Evolutionary conservation across 2,329 filamentous ascomycete genomes (phyloP).

Genomic region (Penicillium italicum): DNA sequence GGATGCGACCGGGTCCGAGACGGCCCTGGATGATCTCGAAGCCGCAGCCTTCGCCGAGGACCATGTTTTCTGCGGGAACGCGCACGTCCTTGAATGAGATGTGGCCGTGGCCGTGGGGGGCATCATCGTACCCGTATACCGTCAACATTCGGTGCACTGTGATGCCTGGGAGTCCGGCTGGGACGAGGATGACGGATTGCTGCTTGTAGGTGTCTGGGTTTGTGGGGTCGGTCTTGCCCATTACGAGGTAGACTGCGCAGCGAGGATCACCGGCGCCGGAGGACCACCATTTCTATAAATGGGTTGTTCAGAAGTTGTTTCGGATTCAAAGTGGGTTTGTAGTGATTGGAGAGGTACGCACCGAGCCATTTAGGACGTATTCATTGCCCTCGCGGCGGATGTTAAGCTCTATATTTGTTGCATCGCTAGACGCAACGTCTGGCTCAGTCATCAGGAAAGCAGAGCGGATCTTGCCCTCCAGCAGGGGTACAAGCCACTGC

Average conservation of each 20-base stretch:
- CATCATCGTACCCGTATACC: slow-evolving; percentile 95
- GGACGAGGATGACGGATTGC: slow-evolving; percentile 89
- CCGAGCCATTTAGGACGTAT: slow-evolving; percentile 84
- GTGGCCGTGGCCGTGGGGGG: slow-evolving; percentile 96
- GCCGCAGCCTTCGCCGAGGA: slow-evolving; percentile 87
- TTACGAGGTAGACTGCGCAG: slow-evolving; percentile 91
- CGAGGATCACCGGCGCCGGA: slow-evolving; percentile 89
- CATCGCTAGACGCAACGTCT: slow-evolving; percentile 82
- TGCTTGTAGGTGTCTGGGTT: slow-evolving; percentile 79
- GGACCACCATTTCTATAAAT: slow-evolving; percentile 91
- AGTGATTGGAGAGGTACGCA: slow-evolving; percentile 41
- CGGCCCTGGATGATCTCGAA: slow-evolving; percentile 99
- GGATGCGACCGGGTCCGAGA: slow-evolving; percentile 90
- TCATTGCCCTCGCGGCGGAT: slow-evolving; percentile 81
- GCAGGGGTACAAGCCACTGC: slow-evolving; percentile 74
- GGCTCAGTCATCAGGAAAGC: slow-evolving; percentile 95
- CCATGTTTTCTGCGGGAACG: slow-evolving; percentile 76
- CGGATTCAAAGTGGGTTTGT: too few species aligned
- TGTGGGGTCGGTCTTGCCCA: slow-evolving; percentile 82
- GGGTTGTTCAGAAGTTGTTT: slow-evolving; percentile 2
- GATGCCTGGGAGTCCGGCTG: slow-evolving; percentile 74
- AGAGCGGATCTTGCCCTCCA: slow-evolving; percentile 80
- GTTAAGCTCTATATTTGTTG: slow-evolving; percentile 82
- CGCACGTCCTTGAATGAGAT: slow-evolving; percentile 86
- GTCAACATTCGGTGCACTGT: slow-evolving; percentile 91